Evolutionary conservation across 2,329 filamentous ascomycete genomes (phyloP), one percentile per base, ranked within the genome.

Genomic region (Talaromyces sp.): DNA sequence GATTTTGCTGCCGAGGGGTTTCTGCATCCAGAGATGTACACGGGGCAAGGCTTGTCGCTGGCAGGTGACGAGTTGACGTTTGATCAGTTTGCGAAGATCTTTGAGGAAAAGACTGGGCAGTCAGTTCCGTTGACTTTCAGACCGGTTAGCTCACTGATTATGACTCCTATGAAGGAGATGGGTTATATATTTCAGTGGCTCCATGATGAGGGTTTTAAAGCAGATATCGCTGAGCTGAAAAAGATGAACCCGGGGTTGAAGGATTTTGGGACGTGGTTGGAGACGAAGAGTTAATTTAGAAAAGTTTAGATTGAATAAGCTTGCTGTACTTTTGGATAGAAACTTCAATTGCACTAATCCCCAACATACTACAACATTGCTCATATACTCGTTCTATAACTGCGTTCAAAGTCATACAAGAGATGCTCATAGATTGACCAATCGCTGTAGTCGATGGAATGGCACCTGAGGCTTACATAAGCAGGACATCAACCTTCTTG

Each of bases 141-240:
- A 3, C 71, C 82, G 22, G 66, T 85, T 10, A 77, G 75, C 0
- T 73, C 70, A 3, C 70, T 74, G 17, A 69, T 85, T 19, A 74
- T 81, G 75, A 79, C 73, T 69, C 69, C 74, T 40, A 71, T 83
- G 15, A 77, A 76, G 15, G 82, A 84, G 63, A 38, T 83, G 43
- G 78, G 77, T 7, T 51, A 74, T 10, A 85, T 85, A 82, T 79
- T 83, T 54, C 73, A 75, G n/a, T 86, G 84, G 83, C 85, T 85
- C 65, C 73, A 74, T 56, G 75, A 78, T 7, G 76, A 79, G 25
- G 83, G 83, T 0, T 86, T 80, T 69, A 75, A 74, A 7, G 81
- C 77, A 5, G 79, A 86, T 71, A 76, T 86, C 61, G 40, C 67
- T 25, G 75, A 72, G 61, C 65, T 83, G 69, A 80, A 72, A 72